These are phyloP conservation scores for Chrysoporthe deuterocubensis DNA, from an alignment of 2,329 filamentous ascomycete genomes.

Conservation along the genomic window DNA sequence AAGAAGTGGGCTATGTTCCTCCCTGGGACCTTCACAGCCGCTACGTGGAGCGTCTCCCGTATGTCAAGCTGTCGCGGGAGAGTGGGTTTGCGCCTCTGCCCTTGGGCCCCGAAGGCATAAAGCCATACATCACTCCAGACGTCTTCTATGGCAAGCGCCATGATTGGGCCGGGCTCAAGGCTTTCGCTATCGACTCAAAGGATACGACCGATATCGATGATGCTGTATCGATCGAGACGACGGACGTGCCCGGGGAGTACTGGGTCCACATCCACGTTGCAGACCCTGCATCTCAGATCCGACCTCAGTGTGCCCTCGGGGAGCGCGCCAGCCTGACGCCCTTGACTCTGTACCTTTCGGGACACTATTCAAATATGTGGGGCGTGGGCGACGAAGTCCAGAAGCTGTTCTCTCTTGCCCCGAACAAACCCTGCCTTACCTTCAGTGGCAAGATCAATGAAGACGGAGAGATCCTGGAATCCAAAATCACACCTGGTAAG, in stretches of 20 bases:
- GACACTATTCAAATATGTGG: constrained; percentile 63
- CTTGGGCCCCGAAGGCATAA: constrained; percentile 28
- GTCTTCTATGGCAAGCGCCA: constrained; percentile 55
- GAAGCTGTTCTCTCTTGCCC: constrained; percentile 58
- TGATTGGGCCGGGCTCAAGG: constrained; percentile 61
- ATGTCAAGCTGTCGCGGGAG: constrained; percentile 47
- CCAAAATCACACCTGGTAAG: constrained; percentile 56
- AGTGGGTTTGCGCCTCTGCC: constrained; percentile 47
- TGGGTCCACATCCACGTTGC: constrained; percentile 83
- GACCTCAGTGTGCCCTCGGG: constrained; percentile 60
- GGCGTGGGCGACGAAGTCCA: constrained; percentile 36
- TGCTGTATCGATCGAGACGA: constrained; percentile 71
- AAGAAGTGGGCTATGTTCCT: constrained; percentile 73
- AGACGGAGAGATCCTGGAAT: constrained; percentile 57
- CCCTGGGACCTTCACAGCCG: constrained; percentile 72
- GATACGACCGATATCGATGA: constrained; percentile 77
- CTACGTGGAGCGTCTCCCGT: constrained; percentile 62
- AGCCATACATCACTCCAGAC: constrained; percentile 39
- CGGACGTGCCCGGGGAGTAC: constrained; percentile 56
- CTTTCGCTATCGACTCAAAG: constrained; percentile 75
- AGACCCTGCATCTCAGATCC: constrained; percentile 74
- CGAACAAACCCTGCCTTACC: constrained; percentile 58
- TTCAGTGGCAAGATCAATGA: constrained; percentile 64
- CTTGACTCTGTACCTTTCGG: constrained; percentile 63
- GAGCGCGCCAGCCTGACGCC: constrained; percentile 64